Base-by-base conservation (phyloP, 129 eudicot species). In the Escallonia herrerae region DNA sequence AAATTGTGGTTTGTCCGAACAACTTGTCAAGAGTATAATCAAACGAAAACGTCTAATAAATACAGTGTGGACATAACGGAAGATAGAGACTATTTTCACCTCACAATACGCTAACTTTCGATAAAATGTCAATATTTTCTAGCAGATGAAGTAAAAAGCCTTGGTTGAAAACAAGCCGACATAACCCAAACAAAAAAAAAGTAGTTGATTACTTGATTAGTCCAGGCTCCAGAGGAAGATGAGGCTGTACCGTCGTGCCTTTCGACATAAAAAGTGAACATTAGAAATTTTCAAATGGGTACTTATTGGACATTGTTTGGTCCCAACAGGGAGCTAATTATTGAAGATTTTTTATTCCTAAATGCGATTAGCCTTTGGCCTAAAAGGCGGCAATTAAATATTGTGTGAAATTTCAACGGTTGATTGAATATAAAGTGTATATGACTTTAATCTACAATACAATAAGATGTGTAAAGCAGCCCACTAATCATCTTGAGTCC, bases 271-370 rank as follows among this genome's bases (percentile, higher is more conserved):
- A 62, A 43, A 43, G 3, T 11, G 8, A 39, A 39, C n/a, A n/a
- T 62, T 42, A 62, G 39, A 62, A 62, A 62, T 43, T 58, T 49
- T 43, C 66, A 62, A 62, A 43, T 44, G 5, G 52, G 8, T 52
- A 49, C 39, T 66, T 13, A 38, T 53, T 51, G 22, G 47, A 51
- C 15, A 9, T 45, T 22, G 33, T 56, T 58, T 56, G 39, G 57
- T 45, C 73, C 65, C 64, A 53, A 13, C n/a, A 45, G 14, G 40
- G 53, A 57, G 39, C 57, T 15, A 47, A 68, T 68, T 68, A 68
- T 68, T 68, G 63, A n/a, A 43, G 44, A 42, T 22, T 14, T 43
- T 39, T 54, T 58, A 9, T 58, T 14, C 62, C 33, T 40, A 64
- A 45, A 65, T 65, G 7, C 49, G 38, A 74, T 60, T 15, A 76